Conservation (phyloP, 148 eudicot genomes). For the Fallopia convolvulus region DNA sequence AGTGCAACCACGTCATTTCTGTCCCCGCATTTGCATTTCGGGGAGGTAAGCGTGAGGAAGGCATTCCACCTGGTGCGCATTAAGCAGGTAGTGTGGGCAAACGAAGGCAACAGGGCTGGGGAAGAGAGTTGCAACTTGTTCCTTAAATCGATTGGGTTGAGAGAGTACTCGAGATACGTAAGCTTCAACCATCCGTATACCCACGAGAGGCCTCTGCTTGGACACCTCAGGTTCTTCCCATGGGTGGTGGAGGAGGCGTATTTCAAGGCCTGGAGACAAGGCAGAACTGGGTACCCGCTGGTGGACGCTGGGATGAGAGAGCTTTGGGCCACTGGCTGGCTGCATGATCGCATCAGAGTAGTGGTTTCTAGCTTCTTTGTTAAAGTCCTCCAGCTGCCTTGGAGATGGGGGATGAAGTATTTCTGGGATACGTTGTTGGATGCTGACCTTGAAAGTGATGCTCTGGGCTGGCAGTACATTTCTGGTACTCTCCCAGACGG, state of each 20-base stretch:
- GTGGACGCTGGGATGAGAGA: conserved; percentile 99
- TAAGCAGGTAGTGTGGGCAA: conserved; percentile 85
- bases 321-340: conserved; percentile 98
- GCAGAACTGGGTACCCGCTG: conserved; percentile 96
- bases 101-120: conserved; percentile 81
- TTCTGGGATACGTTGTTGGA: conserved; percentile 97
- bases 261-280: conserved; percentile 97
- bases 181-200: conserved; percentile 92
- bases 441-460: conserved; percentile 99
- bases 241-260: conserved; percentile 84
- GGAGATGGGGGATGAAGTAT: conserved; percentile 99
- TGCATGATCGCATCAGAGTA: conserved; percentile 88
- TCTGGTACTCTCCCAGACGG: conserved; percentile 90
- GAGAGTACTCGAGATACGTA: conserved; percentile 94
- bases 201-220: conserved; percentile 87
- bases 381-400: conserved; percentile 92
- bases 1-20: conserved; percentile 96
- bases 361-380: conserved; percentile 98
- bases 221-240: conserved; percentile 88
- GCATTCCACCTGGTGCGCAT: conserved; percentile 81
- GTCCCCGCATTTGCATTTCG: conserved; percentile 93
- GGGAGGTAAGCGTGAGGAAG: conserved; percentile 87
- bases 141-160: conserved; percentile 86
- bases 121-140: conserved; percentile 91
- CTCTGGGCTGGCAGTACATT: conserved; percentile 98